Evolutionary conservation across 2,329 filamentous ascomycete genomes (phyloP).

Genomic region (Botrytis cinerea): DNA sequence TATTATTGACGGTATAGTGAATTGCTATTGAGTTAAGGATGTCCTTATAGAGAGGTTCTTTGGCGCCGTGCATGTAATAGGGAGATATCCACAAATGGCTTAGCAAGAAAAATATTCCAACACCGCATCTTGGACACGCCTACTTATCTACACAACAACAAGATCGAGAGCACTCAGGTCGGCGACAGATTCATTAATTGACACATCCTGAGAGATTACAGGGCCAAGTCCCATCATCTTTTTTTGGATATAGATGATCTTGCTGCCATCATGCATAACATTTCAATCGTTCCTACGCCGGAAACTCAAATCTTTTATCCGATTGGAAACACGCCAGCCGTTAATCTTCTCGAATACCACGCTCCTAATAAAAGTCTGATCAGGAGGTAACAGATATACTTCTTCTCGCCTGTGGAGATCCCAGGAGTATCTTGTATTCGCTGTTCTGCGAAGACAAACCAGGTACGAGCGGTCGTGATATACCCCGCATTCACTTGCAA

Average conservation of each 20-base stretch:
- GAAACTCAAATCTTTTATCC: background rate
- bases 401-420: slow-evolving; percentile 22
- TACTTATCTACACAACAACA: background rate
- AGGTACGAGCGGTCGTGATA: slow-evolving; percentile 1
- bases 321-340: background rate
- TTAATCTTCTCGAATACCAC: slow-evolving; percentile 12
- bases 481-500: background rate
- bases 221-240: background rate
- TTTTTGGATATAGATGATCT: background rate
- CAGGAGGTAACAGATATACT: slow-evolving; percentile 3
- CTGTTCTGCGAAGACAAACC: slow-evolving; percentile 23
- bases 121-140: background rate
- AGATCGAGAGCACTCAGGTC: background rate
- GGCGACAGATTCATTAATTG: background rate
- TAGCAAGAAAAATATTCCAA: background rate
- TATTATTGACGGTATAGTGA: background rate
- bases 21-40: background rate
- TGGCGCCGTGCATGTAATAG: background rate
- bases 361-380: background rate
- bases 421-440: slow-evolving; percentile 21
- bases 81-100: background rate
- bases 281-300: background rate
- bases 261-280: slow-evolving; percentile 6
- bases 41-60: background rate
- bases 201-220: background rate